Base-by-base conservation (phyloP, 768 basidiomycete species). In the Candolleomyces efflorescens region DNA sequence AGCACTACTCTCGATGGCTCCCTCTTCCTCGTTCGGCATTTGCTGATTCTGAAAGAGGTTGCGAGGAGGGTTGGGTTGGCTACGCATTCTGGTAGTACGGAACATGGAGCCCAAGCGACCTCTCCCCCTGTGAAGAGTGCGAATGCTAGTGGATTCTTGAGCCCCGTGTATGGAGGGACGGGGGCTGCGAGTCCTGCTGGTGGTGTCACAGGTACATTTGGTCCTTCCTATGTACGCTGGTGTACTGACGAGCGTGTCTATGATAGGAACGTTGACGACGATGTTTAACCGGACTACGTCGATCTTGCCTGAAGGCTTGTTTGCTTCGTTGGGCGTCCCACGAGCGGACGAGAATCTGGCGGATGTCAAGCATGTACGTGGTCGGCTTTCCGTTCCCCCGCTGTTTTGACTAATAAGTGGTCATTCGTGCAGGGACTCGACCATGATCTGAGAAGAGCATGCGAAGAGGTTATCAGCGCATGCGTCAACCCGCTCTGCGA, bases 21-120 rank as follows among this genome's bases (percentile, higher is more conserved):
- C 20, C 75, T 98, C 13, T 98, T 99, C 78, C 82, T 96, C 41
- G 86, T 95, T 23, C 82, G 94, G 44, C 95, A 99, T 72, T 70
- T 98, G 20, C 73, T 98, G 52, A 87, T 98, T 32, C 69, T 98
- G 59, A 98, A 97, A 69, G 97, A 99, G 73, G 85, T 97, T 62
- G 80, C 89, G 7, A 79, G 73, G 93, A 37, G 92, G 90, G 59
- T 71, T 91, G 26, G 81, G 73, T 11, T 76, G 77, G 50, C 75
- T 73, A 58, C 80, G 81, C 32, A 32, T 32, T 11, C 67, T 72
- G 12, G 82, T 77, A 53, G 59, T 63, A 17, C 62, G 55, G 15
- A 52, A 52, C 18, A 57, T 45, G 47, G 37, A 27, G 38, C 39
- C 24, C 32, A 59, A 41, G 26, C 54, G 41, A 41, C 24, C 26